Evolutionary conservation across 176 grass and related monocot genomes (phyloP), one percentile per base, ranked within the genome.

Genomic region (Phragmites australis): DNA sequence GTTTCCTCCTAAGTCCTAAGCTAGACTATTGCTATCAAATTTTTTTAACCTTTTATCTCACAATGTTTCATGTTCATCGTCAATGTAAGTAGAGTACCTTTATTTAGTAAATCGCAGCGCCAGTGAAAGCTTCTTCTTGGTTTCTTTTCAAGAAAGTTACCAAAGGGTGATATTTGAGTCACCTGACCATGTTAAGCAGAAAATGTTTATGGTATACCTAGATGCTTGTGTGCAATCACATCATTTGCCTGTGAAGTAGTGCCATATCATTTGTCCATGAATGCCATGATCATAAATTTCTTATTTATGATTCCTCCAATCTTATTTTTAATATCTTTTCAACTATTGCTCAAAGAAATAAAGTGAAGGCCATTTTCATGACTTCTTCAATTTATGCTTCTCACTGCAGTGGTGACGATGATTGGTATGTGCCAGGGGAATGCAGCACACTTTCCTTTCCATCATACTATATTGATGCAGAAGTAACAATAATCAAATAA

Each of bases 381-480:
- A 51, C 19, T 78, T 83, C 49, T 58, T 51, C 26, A 41, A 67
- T 88, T 73, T 82, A 23, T 54, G 56, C 43, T 84, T 73, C 43
- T 78, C 25, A 31, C 70, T 85, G 82, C 88, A 98, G 95, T 75
- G 90, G 59, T 59, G 87, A 86, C 69, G 88, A 93, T 82, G 89
- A 92, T 90, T 94, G 92, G 92, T 89, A 84, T 84, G 45, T 86
- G 45, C 83, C 88, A 88, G 92, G 78, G 43, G 88, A 94, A 70
- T 90, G 69, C 78, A 94, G 81, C 72, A n/a, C 87, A 50, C 70
- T 97, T 78, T 97, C 85, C 65, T 97, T 97, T 80, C 91, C 94
- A 31, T 93, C 94, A 68, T 93, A 84, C 74, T 97, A 94, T 81
- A 98, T 98, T 71, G 85, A 88, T 85, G 95, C 91, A 94, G 90